Evolutionary conservation across 257 asterid genomes (phyloP).

Genomic region (Salvia rosmarinus): DNA sequence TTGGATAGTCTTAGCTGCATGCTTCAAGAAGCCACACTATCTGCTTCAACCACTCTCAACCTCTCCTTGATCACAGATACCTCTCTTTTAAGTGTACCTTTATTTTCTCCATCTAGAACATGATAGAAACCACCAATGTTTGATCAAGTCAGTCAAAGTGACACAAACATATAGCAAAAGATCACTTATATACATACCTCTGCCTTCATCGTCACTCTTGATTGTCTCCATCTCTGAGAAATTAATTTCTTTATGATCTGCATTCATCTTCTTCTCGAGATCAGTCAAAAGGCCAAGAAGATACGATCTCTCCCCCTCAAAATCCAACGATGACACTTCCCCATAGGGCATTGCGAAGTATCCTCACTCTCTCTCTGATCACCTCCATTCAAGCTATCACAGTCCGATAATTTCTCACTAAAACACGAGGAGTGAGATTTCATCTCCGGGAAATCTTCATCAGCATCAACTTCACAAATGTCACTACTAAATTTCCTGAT

Average conservation of each 20-base stretch:
- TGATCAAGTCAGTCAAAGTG: background rate
- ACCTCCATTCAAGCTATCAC: constrained; percentile 44
- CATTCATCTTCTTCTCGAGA: constrained; percentile 46
- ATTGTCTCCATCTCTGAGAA: constrained; percentile 25
- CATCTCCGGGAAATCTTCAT: constrained; percentile 64
- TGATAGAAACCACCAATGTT: background rate
- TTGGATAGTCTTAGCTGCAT: constrained; percentile 69
- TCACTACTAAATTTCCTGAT: constrained; percentile 60
- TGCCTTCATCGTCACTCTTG: constrained; percentile 36
- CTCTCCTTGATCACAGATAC: constrained; percentile 62
- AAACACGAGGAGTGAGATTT: constrained; percentile 52
- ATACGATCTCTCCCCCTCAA: constrained; percentile 57
- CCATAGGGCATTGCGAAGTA: constrained; percentile 31
- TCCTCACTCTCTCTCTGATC: constrained; percentile 37
- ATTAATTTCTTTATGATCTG: constrained; percentile 40
- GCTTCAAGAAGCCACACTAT: constrained; percentile 74
- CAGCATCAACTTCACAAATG: constrained; percentile 62
- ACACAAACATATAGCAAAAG: background rate
- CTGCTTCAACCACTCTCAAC: constrained; percentile 74
- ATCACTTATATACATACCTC: constrained; percentile 37
- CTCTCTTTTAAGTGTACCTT: constrained; percentile 57
- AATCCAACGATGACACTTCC: constrained; percentile 47
- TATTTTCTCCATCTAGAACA: constrained; percentile 34
- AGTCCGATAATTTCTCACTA: constrained; percentile 52
- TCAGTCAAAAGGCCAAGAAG: constrained; percentile 56